Base-by-base conservation (phyloP, 257 asterid species). In the Nicotiana otophora region DNA sequence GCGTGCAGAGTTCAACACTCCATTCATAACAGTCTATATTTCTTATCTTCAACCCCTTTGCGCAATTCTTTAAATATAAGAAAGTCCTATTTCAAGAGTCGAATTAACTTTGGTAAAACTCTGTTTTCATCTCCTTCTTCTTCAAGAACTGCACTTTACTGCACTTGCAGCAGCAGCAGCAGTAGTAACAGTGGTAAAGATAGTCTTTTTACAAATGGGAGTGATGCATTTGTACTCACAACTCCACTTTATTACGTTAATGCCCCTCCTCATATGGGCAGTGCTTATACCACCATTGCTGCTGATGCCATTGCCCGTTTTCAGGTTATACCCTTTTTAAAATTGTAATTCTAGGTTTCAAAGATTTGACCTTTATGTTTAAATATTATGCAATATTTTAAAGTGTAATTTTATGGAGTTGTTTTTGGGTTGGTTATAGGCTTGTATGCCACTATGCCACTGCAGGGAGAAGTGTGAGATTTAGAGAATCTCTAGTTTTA, bases 211-310 rank as follows among this genome's bases (percentile, higher is more conserved):
- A 0, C 61, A 46, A 46, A 46, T 72, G 61, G 79, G 23, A n/a
- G 9, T 46, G 79, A 74, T 26, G 1, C n/a, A 0, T 74, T 74
- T 87, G 94, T 96, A 68, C 90, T 96, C 82, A 93, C 99, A 60
- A 94, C 99, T 81, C 99, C 98, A 46, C 98, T 94, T 85, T 96
- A 96, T 86, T 96, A 96, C 86, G 99, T 96, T 7, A 96, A 94
- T 90, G 98, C 99, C 86, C 98, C 98, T 53, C 99, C 99, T 61
- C 98, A 94, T 74, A 93, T 96, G 97, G 99, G 99, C 78, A 96
- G 99, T 86, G 98, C 99, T 72, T 96, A 96, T 81, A 93, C 99
- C 68, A 93, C 98, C 86, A 93, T 96, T 74, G 98, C 98, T 36
- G 99, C 99, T 46, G 99, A 94, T 74, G 90, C 97, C 60, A 89